Base-by-base conservation (phyloP, 2,329 filamentous ascomycete species). In the Xylariaceae sp. region DNA sequence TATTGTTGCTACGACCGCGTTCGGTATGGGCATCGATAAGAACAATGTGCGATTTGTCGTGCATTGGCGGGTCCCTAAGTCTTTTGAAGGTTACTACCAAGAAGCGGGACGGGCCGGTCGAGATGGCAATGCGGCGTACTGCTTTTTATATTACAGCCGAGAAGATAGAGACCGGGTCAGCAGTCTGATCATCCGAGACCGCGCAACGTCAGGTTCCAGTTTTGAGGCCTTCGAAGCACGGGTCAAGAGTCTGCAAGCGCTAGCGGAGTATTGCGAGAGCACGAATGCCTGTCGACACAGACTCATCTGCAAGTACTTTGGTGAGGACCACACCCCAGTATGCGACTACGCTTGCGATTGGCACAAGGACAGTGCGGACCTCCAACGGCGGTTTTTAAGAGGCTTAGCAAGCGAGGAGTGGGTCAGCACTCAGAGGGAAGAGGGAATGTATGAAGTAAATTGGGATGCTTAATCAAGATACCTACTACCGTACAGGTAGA, bases 1-100 rank as follows among this genome's bases (percentile, higher is more conserved):
- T 47, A 93, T 98, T 58, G 92, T 97, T 23, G 93, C 93, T 1
- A 98, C 93, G 0, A 98, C 91, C 1, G 93, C 93, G 0, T 98
- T 98, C 67, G 93, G 93, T 2, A 98, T 98, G 93, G 93, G 93
- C 21, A 97, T 98, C 62, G 93, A 98, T 73, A 97, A 97, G 73
- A 87, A 95, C 50, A 89, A 96, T 65, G 93, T 98, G 10, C 89
- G 93, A 2, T 97, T 97, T 67, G 93, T 98, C 1, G 87, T 95
- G 1, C 93, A 98, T 74, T 98, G 93, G 92, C 89, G 91, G 56
- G 82, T 96, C 9, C 91, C 93, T 9, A 96, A 96, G 70, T 95
- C 89, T 2, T 96, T 98, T 70, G 93, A 98, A 72, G 91, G 93
- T 1, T 97, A 95, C 70, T 96, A 97, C 67, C 93, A 98, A 74